Evolutionary conservation across 2,329 filamentous ascomycete genomes (phyloP).

Genomic region (Hypoxylon sp.): DNA sequence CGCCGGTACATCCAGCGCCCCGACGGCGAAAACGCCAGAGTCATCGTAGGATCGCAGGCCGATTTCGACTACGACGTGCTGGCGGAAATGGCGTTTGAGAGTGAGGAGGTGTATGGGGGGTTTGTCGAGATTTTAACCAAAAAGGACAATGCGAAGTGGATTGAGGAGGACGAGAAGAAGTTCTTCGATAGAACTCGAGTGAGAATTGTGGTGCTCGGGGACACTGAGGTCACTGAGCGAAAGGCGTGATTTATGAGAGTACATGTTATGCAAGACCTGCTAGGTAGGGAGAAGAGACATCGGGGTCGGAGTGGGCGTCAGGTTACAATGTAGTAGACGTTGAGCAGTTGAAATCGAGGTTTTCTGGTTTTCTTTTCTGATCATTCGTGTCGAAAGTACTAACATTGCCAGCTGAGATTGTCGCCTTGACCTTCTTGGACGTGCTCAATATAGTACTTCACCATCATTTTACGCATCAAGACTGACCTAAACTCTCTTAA

Average conservation of each 20-base stretch:
- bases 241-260: constrained; percentile 9
- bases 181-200: neutral
- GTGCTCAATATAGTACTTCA: neutral
- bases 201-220: neutral
- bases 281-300: neutral
- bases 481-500: no score
- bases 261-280: no score
- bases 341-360: neutral
- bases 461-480: neutral
- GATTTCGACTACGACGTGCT: constrained; percentile 32
- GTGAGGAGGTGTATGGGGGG: neutral
- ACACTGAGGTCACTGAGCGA: neutral
- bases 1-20: constrained; percentile 37
- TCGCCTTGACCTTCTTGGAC: neutral
- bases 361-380: neutral
- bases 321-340: neutral
- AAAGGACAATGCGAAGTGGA: neutral
- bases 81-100: constrained; percentile 28
- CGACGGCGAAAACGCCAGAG: constrained; percentile 4
- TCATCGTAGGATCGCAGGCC: constrained; percentile 21
- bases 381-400: neutral
- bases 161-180: constrained; percentile 3
- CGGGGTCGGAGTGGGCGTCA: neutral
- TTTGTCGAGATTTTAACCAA: neutral
- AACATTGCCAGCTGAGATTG: neutral